A percentile compares a stretch with the other conserved stretches of the same genome.
Evolutionary conservation across 441 rosid genomes (phyloP).

Genomic region (Populus hybrid): DNA sequence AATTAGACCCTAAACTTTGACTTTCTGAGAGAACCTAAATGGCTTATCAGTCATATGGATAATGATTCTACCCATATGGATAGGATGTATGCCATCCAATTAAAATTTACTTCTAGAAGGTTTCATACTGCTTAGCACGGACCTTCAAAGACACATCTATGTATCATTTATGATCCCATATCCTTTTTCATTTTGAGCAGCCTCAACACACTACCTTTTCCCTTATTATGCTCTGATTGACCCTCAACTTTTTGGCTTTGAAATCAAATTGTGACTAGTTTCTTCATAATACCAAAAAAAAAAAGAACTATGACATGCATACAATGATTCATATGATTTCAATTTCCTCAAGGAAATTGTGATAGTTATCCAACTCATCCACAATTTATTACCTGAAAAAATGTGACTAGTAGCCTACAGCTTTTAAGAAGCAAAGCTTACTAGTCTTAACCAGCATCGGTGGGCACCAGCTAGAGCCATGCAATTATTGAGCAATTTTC

Average conservation of each 20-base stretch:
- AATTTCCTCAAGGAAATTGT: neutral
- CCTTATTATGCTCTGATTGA: neutral
- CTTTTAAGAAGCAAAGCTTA: neutral
- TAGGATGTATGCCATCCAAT: no score
- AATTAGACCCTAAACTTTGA: no score
- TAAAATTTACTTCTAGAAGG: no score
- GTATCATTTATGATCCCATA: neutral
- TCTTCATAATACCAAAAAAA: neutral
- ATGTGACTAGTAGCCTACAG: neutral
- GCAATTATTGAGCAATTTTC: no score
- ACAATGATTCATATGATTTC: neutral
- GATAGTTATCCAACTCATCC: neutral
- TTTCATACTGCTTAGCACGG: no score
- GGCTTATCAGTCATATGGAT: no score
- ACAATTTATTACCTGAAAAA: neutral
- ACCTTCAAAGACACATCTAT: no score
- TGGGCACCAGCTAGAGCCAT: neutral
- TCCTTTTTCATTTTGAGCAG: neutral
- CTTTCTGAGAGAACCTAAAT: no score
- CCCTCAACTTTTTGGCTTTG: neutral
- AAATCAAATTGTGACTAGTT: neutral
- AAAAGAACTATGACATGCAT: neutral
- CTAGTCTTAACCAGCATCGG: neutral
- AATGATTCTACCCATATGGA: no score
- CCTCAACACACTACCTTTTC: neutral